Percentiles rank a stretch among this genome's conserved stretches.
These are phyloP conservation scores for Didymella segeticola DNA, from an alignment of 2,329 filamentous ascomycete species.

Conservation along the genomic window DNA sequence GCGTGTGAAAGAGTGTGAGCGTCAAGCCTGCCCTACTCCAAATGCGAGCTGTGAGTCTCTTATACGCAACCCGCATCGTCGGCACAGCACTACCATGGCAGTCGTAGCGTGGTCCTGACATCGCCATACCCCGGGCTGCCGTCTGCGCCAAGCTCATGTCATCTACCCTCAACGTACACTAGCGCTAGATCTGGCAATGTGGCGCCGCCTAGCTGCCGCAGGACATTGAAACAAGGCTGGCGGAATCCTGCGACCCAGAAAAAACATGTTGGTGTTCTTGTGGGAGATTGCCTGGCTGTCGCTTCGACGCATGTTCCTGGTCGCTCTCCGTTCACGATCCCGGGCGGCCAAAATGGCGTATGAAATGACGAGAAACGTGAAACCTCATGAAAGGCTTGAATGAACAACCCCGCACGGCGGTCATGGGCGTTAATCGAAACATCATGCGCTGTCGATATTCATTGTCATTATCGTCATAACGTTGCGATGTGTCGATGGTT, in stretches of 20 bases:
- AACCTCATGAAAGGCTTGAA: conserved; percentile 24
- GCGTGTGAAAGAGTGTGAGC: conserved; percentile 42
- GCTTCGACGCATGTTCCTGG: conserved; percentile 30
- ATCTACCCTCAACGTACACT: conserved; percentile 35
- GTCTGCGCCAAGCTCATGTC: conserved; percentile 32
- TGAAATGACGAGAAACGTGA: conserved; percentile 25
- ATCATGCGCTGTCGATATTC: conserved; percentile 29
- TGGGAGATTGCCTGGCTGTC: conserved; percentile 27
- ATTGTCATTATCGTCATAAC: conserved; percentile 5
- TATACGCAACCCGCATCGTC: conserved; percentile 31
- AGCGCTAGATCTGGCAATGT: conserved; percentile 18
- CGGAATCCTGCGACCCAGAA: conserved; percentile 29
- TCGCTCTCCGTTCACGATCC: conserved; percentile 15
- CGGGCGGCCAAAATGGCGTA: conserved; percentile 26
- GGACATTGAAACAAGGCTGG: conserved; percentile 26
- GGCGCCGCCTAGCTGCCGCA: conserved; percentile 32
- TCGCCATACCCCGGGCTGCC: conserved; percentile 24
- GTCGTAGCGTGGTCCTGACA: conserved; percentile 22
- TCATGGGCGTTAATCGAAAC: conserved; percentile 36
- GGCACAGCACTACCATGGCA: conserved; percentile 24
- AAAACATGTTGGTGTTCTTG: conserved; percentile 23
- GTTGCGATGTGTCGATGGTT: background rate
- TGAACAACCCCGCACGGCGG: conserved; percentile 13
- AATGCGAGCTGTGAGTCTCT: conserved; percentile 24
- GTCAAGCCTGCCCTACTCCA: conserved; percentile 38